These are phyloP conservation scores for Chlamydomonas schloesseri DNA, from an alignment of 139 green algal genomes.

Conservation along the genomic window DNA sequence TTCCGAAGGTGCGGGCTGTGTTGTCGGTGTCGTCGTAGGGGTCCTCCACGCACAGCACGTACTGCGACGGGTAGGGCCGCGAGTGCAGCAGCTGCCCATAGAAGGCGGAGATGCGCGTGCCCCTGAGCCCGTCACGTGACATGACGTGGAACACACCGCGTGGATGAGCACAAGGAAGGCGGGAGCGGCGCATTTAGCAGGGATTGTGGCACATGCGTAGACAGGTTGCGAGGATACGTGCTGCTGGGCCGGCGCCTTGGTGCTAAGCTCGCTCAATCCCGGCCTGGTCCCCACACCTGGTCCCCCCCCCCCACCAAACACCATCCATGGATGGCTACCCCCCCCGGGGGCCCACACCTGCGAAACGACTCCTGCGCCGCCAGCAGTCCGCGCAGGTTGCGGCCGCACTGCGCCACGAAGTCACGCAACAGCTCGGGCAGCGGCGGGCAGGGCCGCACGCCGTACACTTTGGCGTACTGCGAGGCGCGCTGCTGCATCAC, in stretches of 20 bases:
- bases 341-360: background rate
- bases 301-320: too few relatives aligned
- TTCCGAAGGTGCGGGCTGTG: constrained; percentile 33
- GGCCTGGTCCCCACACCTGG: too few relatives aligned
- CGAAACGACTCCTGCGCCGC: background rate
- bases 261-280: too few relatives aligned
- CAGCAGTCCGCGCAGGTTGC: constrained; percentile 10
- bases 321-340: too few relatives aligned
- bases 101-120: constrained; percentile 25
- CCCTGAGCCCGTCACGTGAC: too few relatives aligned
- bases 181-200: too few relatives aligned
- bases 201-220: too few relatives aligned
- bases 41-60: constrained; percentile 43
- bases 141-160: too few relatives aligned
- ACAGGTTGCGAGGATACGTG: too few relatives aligned
- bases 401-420: background rate
- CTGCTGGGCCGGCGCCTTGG: too few relatives aligned
- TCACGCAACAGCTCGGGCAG: constrained; percentile 11
- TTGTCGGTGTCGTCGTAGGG: constrained; percentile 42
- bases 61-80: background rate
- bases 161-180: too few relatives aligned
- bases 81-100: background rate
- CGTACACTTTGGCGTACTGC: background rate
- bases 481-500: background rate
- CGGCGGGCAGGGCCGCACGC: constrained; percentile 3